A percentile compares a stretch with the other conserved stretches of the same genome.
These are phyloP conservation scores for Annona cherimola DNA, from an alignment of 164 flowering plant species.

Conservation along the genomic window DNA sequence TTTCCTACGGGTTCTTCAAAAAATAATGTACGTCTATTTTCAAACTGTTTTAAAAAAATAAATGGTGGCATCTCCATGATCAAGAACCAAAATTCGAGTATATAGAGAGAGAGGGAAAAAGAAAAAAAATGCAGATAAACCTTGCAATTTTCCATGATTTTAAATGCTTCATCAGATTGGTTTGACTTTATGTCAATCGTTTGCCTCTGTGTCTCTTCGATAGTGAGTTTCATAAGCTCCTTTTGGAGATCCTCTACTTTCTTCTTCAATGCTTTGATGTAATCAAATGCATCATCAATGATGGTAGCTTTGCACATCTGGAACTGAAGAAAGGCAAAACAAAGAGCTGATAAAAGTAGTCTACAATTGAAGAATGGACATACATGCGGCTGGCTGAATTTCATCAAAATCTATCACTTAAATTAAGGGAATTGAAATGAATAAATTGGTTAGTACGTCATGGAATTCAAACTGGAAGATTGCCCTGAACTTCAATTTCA, in stretches of 20 bases:
- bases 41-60: no score
- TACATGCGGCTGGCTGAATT: not conserved
- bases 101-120: no score
- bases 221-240: slow-evolving; percentile 45
- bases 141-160: not conserved
- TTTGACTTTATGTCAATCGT: not conserved
- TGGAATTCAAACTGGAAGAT: no score
- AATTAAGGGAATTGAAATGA: no score
- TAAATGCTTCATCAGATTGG: not conserved
- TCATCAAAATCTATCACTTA: not conserved
- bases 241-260: slow-evolving; percentile 38
- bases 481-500: no score
- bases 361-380: not conserved
- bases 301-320: slow-evolving; percentile 73
- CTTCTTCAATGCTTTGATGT: slow-evolving; percentile 48
- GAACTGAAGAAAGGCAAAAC: not conserved
- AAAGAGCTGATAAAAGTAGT: not conserved
- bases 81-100: no score
- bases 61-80: no score
- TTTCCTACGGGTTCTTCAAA: no score
- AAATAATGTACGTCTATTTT: no score
- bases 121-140: no score
- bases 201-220: slow-evolving; percentile 22
- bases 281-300: slow-evolving; percentile 57
- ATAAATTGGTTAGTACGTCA: no score